These are phyloP conservation scores for Malus hybrid DNA, from an alignment of 331 rosid species.

Conservation along the genomic window DNA sequence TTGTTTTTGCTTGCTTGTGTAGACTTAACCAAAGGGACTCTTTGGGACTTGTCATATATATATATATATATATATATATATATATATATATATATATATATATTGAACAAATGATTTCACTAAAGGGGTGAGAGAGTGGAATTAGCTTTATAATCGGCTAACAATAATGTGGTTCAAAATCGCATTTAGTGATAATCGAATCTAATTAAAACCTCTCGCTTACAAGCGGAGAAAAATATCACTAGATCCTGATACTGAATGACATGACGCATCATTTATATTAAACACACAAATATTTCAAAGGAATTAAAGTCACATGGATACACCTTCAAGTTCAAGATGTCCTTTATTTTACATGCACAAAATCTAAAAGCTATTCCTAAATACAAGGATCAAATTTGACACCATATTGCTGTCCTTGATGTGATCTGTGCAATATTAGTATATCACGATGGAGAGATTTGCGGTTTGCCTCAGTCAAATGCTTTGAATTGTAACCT, in stretches of 20 bases:
- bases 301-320: neutral
- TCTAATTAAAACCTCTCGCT: too few species aligned
- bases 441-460: neutral
- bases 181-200: too few species aligned
- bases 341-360: neutral
- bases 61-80: too few species aligned
- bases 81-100: too few species aligned
- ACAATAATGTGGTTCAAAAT: too few species aligned
- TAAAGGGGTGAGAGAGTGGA: too few species aligned
- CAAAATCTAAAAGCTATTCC: neutral
- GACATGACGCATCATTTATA: too few species aligned
- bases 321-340: neutral
- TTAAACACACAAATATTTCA: neutral
- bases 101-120: too few species aligned
- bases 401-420: neutral
- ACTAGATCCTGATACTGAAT: rapidly evolving
- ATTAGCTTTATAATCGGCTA: too few species aligned
- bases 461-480: slow-evolving; percentile 23
- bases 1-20: neutral
- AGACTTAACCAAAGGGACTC: neutral
- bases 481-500: slow-evolving; percentile 29
- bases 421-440: neutral
- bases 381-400: neutral
- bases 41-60: neutral
- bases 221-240: too few species aligned